These are phyloP conservation scores for Bocquillonia castaneifolia DNA, from an alignment of 441 rosid genomes.

Conservation along the genomic window DNA sequence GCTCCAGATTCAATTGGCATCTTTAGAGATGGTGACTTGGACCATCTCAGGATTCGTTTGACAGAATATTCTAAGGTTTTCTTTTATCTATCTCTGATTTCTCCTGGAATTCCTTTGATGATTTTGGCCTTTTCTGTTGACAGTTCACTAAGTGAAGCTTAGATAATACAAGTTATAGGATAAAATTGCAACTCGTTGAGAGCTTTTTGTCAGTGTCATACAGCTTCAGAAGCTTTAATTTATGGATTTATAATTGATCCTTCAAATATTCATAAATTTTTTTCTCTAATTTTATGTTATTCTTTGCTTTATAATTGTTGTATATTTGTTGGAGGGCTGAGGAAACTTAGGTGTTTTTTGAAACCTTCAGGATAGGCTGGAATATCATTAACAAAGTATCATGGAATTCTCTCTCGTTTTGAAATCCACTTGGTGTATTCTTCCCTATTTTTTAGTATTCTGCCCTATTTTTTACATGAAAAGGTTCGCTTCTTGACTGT, in stretches of 20 bases:
- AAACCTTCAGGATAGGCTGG: background rate
- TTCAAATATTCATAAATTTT: background rate
- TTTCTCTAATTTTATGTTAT: background rate
- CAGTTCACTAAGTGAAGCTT: background rate
- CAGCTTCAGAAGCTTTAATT: background rate
- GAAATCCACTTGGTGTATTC: too few species aligned
- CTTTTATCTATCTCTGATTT: constrained; percentile 12
- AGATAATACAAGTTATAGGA: background rate
- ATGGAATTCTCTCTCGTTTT: too few species aligned
- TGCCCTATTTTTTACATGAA: too few species aligned
- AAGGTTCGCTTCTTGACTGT: too few species aligned
- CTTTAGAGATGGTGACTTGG: constrained; percentile 37
- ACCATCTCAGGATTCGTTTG: constrained; percentile 50
- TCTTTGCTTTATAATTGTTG: background rate
- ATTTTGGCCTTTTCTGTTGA: constrained; percentile 14
- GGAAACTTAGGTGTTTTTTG: background rate
- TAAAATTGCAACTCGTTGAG: background rate
- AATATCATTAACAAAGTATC: background rate
- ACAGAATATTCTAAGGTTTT: constrained; percentile 59
- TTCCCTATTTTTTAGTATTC: too few species aligned
- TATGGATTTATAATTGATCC: background rate
- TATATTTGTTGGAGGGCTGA: background rate
- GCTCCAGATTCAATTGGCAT: constrained; percentile 31
- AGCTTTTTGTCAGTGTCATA: constrained; percentile 2
- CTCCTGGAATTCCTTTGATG: constrained; percentile 15